Base-by-base conservation (phyloP, 192 early-diverging fungal genomes). In the Haplosporangium gracile region DNA sequence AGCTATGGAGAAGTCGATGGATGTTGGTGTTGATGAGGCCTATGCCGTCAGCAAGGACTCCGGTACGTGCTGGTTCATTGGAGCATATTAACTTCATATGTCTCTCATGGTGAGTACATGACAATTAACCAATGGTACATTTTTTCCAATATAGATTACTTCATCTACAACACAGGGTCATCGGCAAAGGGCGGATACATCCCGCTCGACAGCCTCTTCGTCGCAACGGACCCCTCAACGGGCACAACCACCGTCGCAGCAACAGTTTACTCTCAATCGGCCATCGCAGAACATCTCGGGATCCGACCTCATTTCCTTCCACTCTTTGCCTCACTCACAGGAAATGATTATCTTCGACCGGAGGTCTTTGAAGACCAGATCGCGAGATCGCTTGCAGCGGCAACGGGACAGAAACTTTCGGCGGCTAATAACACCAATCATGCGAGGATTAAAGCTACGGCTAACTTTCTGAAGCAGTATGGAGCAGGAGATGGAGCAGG, bases 11-110 rank as follows among this genome's bases (percentile, higher is more conserved):
- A 85, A 76, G 29, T 80, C 84, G 0, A 45, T 86, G 72, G 75
- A 86, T 32, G 70, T 68, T 7, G 11, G 22, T 36, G 76, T 86
- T 5, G 63, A 77, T 15, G 82, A 89, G 18, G 91, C 85, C 0
- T 92, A 89, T 53, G 88, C 85, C 8, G 81, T 92, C 6, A 91
- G 90, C 76, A 87, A 88, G 65, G 91, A 92, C 57, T 91, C 91
- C 26, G 84, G 84, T 86, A 78, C 55, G 51, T 63, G 24, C 11
- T 3, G 20, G 49, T 55, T 6, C 68, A 38, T 77, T 9, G 9
- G 42, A 43, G 42, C 40, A 6, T 77, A 0, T 32, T 49, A 26
- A 9, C 29, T 43, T 7, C 29, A 68, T 34, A n/a, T 73, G 4
- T 7, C 10, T 16, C 51, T 6, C 11, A 18, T 69, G 39, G 45